Conservation (phyloP, 257 asterid species). For the Rehmannia glutinosa region DNA sequence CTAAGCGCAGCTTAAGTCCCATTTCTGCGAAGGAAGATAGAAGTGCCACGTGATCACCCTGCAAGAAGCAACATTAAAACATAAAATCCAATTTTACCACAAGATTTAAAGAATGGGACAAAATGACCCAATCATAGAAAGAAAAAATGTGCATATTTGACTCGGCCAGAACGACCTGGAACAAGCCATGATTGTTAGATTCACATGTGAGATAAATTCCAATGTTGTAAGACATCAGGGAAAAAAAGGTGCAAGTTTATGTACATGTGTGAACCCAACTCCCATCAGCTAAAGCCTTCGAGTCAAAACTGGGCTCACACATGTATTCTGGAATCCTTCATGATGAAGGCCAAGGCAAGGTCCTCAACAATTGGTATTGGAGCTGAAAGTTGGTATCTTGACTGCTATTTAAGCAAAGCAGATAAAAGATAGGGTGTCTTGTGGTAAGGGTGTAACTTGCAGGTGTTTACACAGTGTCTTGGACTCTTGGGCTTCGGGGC, state of each 20-base stretch:
- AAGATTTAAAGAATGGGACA: background rate
- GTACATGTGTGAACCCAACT: background rate
- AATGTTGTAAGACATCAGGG: background rate
- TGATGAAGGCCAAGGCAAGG: background rate
- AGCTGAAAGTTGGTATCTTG: background rate
- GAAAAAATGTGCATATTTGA: no score
- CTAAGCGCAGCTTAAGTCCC: constrained; percentile 94
- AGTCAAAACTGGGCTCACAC: background rate
- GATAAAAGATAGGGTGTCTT: background rate
- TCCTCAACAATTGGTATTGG: background rate
- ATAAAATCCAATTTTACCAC: constrained; percentile 1
- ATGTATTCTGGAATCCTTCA: background rate
- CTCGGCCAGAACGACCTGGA: background rate
- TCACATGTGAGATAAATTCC: background rate
- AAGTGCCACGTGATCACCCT: constrained; percentile 97
- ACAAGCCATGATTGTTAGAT: background rate
- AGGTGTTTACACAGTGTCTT: no score
- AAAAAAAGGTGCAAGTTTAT: background rate
- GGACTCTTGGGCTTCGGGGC: no score
- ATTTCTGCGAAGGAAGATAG: constrained; percentile 87
- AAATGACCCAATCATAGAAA: no score
- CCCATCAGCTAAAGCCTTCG: background rate
- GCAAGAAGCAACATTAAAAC: no score
- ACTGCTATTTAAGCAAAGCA: background rate
- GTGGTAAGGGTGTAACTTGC: background rate